Conservation (phyloP, 2,329 filamentous ascomycete species). For the Aspergillus pseudoterreus region DNA sequence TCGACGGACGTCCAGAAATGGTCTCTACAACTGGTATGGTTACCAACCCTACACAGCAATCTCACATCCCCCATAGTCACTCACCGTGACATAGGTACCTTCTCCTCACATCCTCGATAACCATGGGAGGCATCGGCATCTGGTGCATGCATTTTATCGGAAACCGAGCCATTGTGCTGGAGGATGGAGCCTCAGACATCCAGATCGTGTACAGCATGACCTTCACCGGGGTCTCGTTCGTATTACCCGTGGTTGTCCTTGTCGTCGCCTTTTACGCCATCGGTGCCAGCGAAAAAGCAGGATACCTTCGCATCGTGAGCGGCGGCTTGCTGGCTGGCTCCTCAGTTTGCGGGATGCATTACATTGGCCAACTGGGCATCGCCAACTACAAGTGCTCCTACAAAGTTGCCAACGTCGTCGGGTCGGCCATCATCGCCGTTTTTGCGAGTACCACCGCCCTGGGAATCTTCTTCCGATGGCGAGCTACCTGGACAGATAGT, state of each 20-base stretch:
- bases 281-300: conserved; percentile 57
- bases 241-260: conserved; percentile 73
- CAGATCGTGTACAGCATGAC: conserved; percentile 71
- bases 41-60: neutral
- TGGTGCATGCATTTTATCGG: conserved; percentile 84
- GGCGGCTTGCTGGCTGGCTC: conserved; percentile 69
- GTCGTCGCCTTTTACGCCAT: conserved; percentile 68
- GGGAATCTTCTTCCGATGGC: conserved; percentile 72
- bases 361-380: conserved; percentile 79
- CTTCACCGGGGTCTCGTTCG: conserved; percentile 73
- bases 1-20: conserved; percentile 65
- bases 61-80: neutral
- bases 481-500: conserved; percentile 70
- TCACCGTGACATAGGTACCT: conserved; percentile 50
- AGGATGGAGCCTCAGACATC: conserved; percentile 56
- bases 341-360: conserved; percentile 82
- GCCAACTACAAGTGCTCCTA: conserved; percentile 70
- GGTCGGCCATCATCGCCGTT: conserved; percentile 68
- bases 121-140: conserved; percentile 71
- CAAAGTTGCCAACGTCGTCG: conserved; percentile 56
- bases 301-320: conserved; percentile 55
- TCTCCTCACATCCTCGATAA: conserved; percentile 60
- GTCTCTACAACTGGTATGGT: conserved; percentile 65
- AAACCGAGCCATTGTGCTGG: conserved; percentile 72
- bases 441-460: conserved; percentile 68